Evolutionary conservation across 2,329 filamentous ascomycete genomes (phyloP), one percentile per base, ranked within the genome.

Genomic region (Alternaria gaisen): DNA sequence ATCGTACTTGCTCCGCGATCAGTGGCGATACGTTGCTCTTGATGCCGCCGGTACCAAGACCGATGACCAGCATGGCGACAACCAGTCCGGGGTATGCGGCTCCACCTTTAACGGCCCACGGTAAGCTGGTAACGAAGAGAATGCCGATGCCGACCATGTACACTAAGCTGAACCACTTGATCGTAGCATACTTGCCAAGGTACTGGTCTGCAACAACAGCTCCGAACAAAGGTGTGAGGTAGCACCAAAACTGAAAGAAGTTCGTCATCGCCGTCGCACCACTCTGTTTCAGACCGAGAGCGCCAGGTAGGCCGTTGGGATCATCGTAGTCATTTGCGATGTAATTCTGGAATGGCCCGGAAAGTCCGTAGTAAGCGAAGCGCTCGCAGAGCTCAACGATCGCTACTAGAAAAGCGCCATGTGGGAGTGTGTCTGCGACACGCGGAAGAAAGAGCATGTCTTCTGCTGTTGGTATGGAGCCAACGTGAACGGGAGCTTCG

Each of bases 1-100:
- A 75, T 8, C 73, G 75, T 50, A 83, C 81, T 67, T 84, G 82
- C 63, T 84, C 82, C 9, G 82, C 82, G 57, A 84, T 83, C 28
- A 84, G 64, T 3, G 82, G 82, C 10, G 80, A 80, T 43, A 94
- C 90, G 72, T 94, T 94, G 65, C 89, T 87, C 82, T 94, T 94
- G 86, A 94, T 93, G 71, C 91, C 90, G 63, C 91, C 91, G 1
- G 90, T 92, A 43, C 91, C 91, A 30, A 92, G 77, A n/a, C 90
- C 90, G 73, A 93, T 86, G 72, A 93, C 84, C 44, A 91, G 77
- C 66, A 91, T 83, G 24, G 87, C 87, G 30, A 88, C 79, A 2
- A 89, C 77, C 69, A 92, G 90, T 53, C 86, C 88, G 1, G 82
- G 89, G 46, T 92, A 86, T 0, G 89, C 82, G 12, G 83, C 81